Base-by-base conservation (phyloP, 192 early-diverging fungal genomes). In the Coemansia sp. region DNA sequence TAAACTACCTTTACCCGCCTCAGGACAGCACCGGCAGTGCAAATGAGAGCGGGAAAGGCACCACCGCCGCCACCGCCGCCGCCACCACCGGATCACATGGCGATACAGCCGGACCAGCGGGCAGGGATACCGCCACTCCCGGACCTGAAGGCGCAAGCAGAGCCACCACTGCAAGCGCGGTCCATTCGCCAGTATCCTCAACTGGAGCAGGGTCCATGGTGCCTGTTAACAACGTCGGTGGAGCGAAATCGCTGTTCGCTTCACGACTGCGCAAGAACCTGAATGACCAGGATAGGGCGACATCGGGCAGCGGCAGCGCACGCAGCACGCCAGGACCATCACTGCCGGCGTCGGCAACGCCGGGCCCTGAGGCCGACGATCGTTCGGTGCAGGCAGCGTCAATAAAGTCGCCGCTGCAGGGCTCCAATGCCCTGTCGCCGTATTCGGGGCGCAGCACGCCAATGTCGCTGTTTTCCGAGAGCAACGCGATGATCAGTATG, bases 1-100 rank as follows among this genome's bases (percentile, higher is more conserved):
- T 89, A n/a, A 85, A 85, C 51, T 96, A 95, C 67, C 70, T 96
- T 5, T 97, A 95, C 62, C 93, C 94, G 12, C 73, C 76, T 3
- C 76, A 78, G 49, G 79, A 82, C 68, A 49, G 7, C 57, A 55
- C 14, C 59, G 62, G 46, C 53, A 26, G 10, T 12, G 44, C 49
- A 0, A 64, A 59, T 14, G 62, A 12, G 8, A 24, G 46, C 34
- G 30, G 34, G 4, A 26, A 51, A 41, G 33, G 26, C 33, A 20
- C 23, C 39, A 5, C 39, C 39, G 9, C 23, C n/a, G n/a, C n/a
- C n/a, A n/a, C n/a, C n/a, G n/a, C n/a, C n/a, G n/a, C n/a, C n/a
- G n/a, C 23, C 39, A 5, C 39, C 39, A 4, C 23, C 36, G 24
- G 18, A 41, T 49, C 20, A n/a, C 63, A 6, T 56, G 64, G 38